phyloP scores from a whole-genome alignment of 257 asterid genomes.

The Solanum corneliomulleri region DNA sequence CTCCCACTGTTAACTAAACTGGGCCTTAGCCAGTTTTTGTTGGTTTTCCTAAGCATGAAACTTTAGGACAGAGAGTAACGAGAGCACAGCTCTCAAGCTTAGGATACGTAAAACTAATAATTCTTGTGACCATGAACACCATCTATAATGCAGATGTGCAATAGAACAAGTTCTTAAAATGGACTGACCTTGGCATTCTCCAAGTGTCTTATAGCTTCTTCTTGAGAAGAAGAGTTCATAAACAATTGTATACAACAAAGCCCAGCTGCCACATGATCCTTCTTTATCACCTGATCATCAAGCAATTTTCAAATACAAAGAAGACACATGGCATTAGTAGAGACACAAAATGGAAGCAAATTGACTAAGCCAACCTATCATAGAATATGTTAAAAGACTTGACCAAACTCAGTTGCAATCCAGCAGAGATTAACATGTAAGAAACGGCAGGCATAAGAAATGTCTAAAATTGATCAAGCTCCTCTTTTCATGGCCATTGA shows the following conservation, averaged over 20 bases:
- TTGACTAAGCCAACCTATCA: neutral
- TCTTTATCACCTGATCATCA: conserved; percentile 71
- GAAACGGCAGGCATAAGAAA: neutral
- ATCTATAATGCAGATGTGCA: neutral
- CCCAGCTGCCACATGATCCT: conserved; percentile 92
- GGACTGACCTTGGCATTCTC: conserved; percentile 70
- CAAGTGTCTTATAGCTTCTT: conserved; percentile 80
- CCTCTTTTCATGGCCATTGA: too few relatives aligned
- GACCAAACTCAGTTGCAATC: neutral
- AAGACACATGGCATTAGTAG: neutral
- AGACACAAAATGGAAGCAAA: neutral
- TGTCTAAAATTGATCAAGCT: too few relatives aligned
- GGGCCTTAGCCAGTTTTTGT: neutral
- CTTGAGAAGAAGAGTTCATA: conserved; percentile 89
- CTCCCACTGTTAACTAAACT: neutral
- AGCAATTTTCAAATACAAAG: conserved; percentile 6
- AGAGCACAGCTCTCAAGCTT: neutral
- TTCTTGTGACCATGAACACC: neutral
- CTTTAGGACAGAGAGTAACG: neutral
- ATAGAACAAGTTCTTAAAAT: neutral
- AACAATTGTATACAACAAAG: conserved; percentile 93
- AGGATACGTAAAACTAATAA: neutral
- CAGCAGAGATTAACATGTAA: neutral
- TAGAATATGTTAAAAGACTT: neutral
- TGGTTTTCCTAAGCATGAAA: neutral